A percentile compares a stretch with the other conserved stretches of the same genome.
These are phyloP conservation scores for Exophiala sp. DNA, from an alignment of 2,329 filamentous ascomycete species.

Conservation along the genomic window DNA sequence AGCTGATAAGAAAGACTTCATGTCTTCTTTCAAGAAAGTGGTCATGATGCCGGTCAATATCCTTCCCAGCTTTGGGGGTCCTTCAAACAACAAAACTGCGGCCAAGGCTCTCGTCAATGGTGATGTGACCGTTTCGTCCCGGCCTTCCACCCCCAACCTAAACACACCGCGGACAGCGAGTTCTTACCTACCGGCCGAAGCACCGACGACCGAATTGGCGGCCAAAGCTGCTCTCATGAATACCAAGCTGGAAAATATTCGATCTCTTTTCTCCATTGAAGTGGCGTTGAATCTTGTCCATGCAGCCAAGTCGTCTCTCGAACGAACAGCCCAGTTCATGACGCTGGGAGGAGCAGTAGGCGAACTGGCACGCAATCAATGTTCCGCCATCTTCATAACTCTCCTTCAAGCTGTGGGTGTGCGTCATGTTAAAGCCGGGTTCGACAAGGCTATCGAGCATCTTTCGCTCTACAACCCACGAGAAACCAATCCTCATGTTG, in stretches of 20 bases:
- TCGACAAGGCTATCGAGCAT: constrained; percentile 86
- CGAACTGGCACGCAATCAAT: constrained; percentile 79
- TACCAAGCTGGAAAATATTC: constrained; percentile 86
- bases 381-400: constrained; percentile 78
- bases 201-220: constrained; percentile 82
- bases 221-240: constrained; percentile 98
- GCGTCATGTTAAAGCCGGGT: constrained; percentile 84
- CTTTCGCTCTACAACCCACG: constrained; percentile 86
- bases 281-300: constrained; percentile 86
- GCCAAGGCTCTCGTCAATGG: constrained; percentile 31
- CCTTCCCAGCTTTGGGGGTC: constrained; percentile 63
- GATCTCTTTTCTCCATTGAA: constrained; percentile 91
- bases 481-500: constrained; percentile 62
- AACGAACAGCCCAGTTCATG: constrained; percentile 77
- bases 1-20: constrained; percentile 91
- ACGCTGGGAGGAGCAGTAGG: constrained; percentile 71
- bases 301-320: constrained; percentile 77
- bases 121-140: constrained; percentile 20
- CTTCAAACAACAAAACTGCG: constrained; percentile 36
- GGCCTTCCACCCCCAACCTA: constrained; percentile 30
- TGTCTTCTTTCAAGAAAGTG: constrained; percentile 95
- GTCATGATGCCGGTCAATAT: constrained; percentile 98
- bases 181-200: constrained; percentile 52
- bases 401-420: constrained; percentile 78
- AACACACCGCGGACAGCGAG: constrained; percentile 35